Evolutionary conservation across 2,329 filamentous ascomycete genomes (phyloP), one percentile per base, ranked within the genome.

Genomic region (Fusarium palustre): DNA sequence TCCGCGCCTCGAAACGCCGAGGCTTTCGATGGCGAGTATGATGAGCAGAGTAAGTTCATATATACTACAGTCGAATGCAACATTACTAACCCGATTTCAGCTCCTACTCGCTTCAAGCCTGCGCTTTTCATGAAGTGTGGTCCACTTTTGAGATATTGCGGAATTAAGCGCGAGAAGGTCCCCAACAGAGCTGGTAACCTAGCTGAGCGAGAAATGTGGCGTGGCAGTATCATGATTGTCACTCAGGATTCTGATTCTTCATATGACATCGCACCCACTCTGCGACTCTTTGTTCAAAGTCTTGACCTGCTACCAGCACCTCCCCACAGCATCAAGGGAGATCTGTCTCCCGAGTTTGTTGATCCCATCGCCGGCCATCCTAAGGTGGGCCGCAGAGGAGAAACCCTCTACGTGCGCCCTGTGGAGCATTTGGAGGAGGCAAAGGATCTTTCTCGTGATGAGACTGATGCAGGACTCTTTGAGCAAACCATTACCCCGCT

Each of bases 161-260:
- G 97, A 22, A 88, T 97, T 42, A 88, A 91, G 41, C 85, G 84
- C 39, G 88, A 97, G 79, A 82, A 84, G 74, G 75, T 81, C 48
- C 75, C 81, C 1, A 76, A 72, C 41, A 75, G 68, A 24, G 60
- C 70, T 15, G 70, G 56, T 68, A 69, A 75, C 3, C 59, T 75
- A 15, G 55, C 75, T 0, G 90, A 93, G 43, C 87, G 89, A 53
- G 93, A 97, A 73, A 89, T 95, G 22, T 99, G 96, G 96, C 89
- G 94, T 77, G 96, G 96, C 7, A 97, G 90, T 64, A 86, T 98
- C 59, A 94, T 99, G 93, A 97, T 99, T 73, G 94, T 99, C 24
- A 98, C 96, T 0, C 86, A 90, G 54, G 95, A 99, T 75, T 86
- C 88, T 3, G 87, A 91, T 41, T 98, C 95, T 3, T 92, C 91